Conservation (phyloP, 306 rosid species). For the Prinsepia uniflora region DNA sequence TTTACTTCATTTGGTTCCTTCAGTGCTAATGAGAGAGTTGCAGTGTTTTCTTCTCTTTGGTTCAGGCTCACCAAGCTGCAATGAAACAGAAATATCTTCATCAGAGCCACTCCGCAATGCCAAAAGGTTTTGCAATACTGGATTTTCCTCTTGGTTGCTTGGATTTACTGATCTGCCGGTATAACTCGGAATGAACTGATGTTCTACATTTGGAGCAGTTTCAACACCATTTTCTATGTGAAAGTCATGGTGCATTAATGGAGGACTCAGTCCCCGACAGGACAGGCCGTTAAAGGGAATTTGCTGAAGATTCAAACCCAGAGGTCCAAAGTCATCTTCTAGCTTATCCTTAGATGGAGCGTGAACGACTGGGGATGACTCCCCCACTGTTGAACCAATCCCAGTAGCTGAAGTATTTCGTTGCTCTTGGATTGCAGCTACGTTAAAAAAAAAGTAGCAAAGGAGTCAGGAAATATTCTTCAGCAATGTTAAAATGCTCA, state of each 20-base stretch:
- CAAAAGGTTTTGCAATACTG: slow-evolving; percentile 45
- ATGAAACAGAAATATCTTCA: slow-evolving; percentile 62
- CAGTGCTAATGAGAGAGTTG: slow-evolving; percentile 32
- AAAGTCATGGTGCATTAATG: slow-evolving; percentile 38
- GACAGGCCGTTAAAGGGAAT: slow-evolving; percentile 53
- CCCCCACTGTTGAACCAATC: slow-evolving; percentile 72
- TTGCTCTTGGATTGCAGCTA: slow-evolving; percentile 62
- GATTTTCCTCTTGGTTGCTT: slow-evolving; percentile 45
- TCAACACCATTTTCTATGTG: slow-evolving; percentile 49
- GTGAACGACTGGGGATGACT: slow-evolving; percentile 62
- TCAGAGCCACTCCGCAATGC: slow-evolving; percentile 50
- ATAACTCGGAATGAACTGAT: slow-evolving; percentile 66
- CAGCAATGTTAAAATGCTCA: background rate
- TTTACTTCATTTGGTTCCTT: slow-evolving; percentile 40
- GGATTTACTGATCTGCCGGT: slow-evolving; percentile 36
- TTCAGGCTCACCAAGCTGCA: slow-evolving; percentile 81
- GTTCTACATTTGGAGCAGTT: slow-evolving; percentile 53
- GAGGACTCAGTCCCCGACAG: slow-evolving; percentile 34
- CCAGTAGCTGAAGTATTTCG: slow-evolving; percentile 57
- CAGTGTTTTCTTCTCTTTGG: slow-evolving; percentile 65
- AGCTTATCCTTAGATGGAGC: slow-evolving; percentile 47
- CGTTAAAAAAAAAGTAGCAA: slow-evolving; percentile 23
- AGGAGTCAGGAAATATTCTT: slow-evolving; percentile 18
- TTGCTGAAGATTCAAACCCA: slow-evolving; percentile 43
- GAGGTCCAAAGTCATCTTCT: slow-evolving; percentile 53